These are phyloP conservation scores for Platismatia glauca DNA, from an alignment of 495 filamentous ascomycete species.

Conservation along the genomic window DNA sequence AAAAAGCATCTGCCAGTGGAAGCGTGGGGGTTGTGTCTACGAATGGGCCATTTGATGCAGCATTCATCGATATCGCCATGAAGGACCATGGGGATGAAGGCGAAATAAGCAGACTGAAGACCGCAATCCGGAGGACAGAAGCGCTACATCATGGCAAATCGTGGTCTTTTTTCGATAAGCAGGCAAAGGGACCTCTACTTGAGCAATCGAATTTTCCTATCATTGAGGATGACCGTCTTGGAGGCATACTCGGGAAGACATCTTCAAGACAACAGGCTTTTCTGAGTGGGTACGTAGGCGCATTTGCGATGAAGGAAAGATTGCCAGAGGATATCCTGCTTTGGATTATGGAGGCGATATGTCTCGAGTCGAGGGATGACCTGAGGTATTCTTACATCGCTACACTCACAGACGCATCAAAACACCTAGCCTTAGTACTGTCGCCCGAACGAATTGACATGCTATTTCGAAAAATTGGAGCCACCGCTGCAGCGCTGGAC, in stretches of 20 bases:
- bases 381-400: slow-evolving; percentile 58
- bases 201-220: slow-evolving; percentile 6
- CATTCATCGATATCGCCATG: slow-evolving; percentile 36
- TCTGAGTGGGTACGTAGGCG: slow-evolving; percentile 57
- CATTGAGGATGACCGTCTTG: slow-evolving; percentile 9
- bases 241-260: slow-evolving; percentile 16
- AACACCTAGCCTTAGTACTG: slow-evolving; percentile 14
- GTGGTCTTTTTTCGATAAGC: slow-evolving; percentile 59
- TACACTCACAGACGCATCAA: slow-evolving; percentile 27
- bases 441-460: slow-evolving; percentile 9
- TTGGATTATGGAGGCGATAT: slow-evolving; percentile 68
- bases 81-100: slow-evolving; percentile 46
- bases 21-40: slow-evolving; percentile 14
- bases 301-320: slow-evolving; percentile 43
- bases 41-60: slow-evolving; percentile 33
- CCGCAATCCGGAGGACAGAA: slow-evolving; percentile 68
- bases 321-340: slow-evolving; percentile 62
- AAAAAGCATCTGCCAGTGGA: slow-evolving; percentile 23
- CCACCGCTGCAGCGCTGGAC: slow-evolving; percentile 19
- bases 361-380: slow-evolving; percentile 49
- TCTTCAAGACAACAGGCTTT: slow-evolving; percentile 52
- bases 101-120: slow-evolving; percentile 49
- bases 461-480: slow-evolving; percentile 22
- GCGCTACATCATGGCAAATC: slow-evolving; percentile 49
- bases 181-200: slow-evolving; percentile 22